These are phyloP conservation scores for Xerocomus nothofagi DNA, from an alignment of 1,284 basidiomycete species.

Conservation along the genomic window DNA sequence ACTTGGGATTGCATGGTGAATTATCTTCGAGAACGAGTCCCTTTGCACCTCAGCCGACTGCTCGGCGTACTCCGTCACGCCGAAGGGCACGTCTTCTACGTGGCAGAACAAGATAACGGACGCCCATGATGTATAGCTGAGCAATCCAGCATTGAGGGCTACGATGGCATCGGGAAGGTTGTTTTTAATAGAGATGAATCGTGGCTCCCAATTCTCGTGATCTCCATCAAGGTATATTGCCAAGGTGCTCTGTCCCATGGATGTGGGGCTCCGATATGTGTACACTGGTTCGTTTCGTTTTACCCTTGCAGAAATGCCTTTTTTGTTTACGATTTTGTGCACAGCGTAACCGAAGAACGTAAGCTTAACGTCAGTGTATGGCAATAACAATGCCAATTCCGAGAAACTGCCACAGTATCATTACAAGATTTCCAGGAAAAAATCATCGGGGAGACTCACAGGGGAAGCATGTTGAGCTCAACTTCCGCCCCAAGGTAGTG, in stretches of 20 bases:
- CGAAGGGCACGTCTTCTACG: constrained; percentile 37
- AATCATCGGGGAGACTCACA: constrained; percentile 31
- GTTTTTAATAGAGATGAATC: constrained; percentile 17
- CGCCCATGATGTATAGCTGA: constrained; percentile 38
- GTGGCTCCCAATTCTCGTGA: constrained; percentile 36
- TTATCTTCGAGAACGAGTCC: constrained; percentile 29
- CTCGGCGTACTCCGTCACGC: constrained; percentile 43
- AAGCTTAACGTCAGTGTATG: constrained; percentile 42
- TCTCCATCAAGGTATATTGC: constrained; percentile 35
- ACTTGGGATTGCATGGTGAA: constrained; percentile 25
- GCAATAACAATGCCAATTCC: constrained; percentile 42
- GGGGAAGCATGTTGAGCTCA: constrained; percentile 45
- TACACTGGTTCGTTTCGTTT: constrained; percentile 35
- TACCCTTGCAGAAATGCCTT: constrained; percentile 28
- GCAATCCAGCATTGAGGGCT: constrained; percentile 41
- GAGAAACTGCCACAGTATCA: constrained; percentile 43
- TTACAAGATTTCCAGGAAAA: no score
- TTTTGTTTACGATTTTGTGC: constrained; percentile 30
- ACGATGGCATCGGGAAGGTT: constrained; percentile 38
- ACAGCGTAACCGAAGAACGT: constrained; percentile 40
- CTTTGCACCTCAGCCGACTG: constrained; percentile 39
- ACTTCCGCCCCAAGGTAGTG: constrained; percentile 42
- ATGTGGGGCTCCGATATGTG: constrained; percentile 36
- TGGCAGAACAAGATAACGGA: constrained; percentile 35
- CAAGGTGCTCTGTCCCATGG: constrained; percentile 36